These are phyloP conservation scores for Pythium rhizo-oryzae DNA, from an alignment of 352 stramenopile genomes.

Conservation along the genomic window DNA sequence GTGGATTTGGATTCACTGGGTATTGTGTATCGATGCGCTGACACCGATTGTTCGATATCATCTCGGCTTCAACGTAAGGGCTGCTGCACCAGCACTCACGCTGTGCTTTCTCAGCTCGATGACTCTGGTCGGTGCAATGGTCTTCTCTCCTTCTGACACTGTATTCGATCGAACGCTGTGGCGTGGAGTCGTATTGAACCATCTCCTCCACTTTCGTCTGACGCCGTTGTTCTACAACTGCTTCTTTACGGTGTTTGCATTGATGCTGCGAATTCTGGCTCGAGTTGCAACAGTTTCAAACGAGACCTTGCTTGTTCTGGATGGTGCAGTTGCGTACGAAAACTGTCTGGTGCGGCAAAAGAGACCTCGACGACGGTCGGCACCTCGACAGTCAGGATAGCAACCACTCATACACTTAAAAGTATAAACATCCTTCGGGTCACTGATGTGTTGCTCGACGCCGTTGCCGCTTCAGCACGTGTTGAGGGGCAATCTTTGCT, in stretches of 20 bases:
- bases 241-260: neutral
- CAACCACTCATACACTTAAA: no score
- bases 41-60: slow-evolving; percentile 4
- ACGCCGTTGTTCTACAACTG: slow-evolving; percentile 3
- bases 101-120: neutral
- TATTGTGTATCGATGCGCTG: slow-evolving; percentile 14
- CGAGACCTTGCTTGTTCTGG: neutral
- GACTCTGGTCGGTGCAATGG: neutral
- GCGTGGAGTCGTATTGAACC: neutral
- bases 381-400: no score
- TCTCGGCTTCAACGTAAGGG: slow-evolving; percentile 6
- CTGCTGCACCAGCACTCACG: neutral
- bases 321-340: neutral
- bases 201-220: slow-evolving; percentile 1
- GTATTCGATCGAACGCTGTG: neutral
- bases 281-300: neutral
- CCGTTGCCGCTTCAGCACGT: no score
- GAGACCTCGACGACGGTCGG: neutral
- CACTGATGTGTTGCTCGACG: no score
- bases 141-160: neutral
- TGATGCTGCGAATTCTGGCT: neutral
- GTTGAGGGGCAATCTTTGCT: no score
- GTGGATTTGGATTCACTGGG: slow-evolving; percentile 26
- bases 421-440: no score
- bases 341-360: neutral